Base-by-base conservation (phyloP, 1,139 yeast genomes). In the Debaryomycetaceae sp. region DNA sequence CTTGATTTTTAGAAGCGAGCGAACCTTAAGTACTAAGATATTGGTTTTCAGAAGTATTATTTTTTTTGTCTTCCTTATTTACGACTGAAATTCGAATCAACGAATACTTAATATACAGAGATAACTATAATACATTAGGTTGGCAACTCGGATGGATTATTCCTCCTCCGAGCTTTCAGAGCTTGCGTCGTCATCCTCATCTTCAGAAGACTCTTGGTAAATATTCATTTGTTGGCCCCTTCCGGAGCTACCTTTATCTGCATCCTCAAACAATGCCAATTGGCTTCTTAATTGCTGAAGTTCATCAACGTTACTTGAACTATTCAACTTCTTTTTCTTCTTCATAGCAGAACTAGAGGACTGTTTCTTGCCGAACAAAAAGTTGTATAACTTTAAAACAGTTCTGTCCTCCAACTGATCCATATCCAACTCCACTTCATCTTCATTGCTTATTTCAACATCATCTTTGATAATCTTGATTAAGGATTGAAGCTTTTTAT, bases 321-420 rank as follows among this genome's bases (percentile, higher is more conserved):
- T 85, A 43, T 79, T 73, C 53, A 79, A 63, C 38, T 78, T 73
- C 51, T 70, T 70, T 60, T 76, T 78, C 62, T 77, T 79, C 58
- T 72, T 73, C 42, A 56, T 56, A 29, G 48, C 46, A 36, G 60
- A 57, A 34, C 57, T 63, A 32, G 66, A 59, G 41, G 71, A 61
- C 24, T 71, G 72, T 55, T 75, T 76, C 50, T 77, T 75, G 46
- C 81, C 81, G 51, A 84, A 85, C 44, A 85, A 82, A 60, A 76
- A 85, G 61, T 87, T 84, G 71, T 91, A 91, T 50, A 92, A 70
- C 56, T 87, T 87, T 58, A 87, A 67, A 37, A 92, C 78, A 1
- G 98, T 91, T 39, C 79, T 72, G 51, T 88, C 92, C 53, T 88
- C 96, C 52, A 92, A 76, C 63, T 85, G 87, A 62, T 92, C 98